A percentile compares a stretch with the other conserved stretches of the same genome.
phyloP scores from a whole-genome alignment of 768 basidiomycete genomes.

The Hygrocybe punicea region DNA sequence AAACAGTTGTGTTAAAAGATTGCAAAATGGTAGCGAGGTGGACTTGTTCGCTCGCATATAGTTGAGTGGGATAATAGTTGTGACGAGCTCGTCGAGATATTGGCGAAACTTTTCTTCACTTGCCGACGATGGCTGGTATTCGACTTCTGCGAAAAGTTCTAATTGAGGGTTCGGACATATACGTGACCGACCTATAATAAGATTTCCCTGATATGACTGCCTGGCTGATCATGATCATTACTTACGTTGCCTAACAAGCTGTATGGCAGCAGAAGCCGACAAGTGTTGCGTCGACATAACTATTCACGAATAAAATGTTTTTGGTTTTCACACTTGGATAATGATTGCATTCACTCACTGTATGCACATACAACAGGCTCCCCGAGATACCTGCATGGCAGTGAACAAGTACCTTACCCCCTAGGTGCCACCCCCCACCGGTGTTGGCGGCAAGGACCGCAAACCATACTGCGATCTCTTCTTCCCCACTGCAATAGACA shows the following conservation, averaged over 20 bases:
- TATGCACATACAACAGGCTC: constrained; percentile 59
- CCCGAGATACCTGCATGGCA: constrained; percentile 73
- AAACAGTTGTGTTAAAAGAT: background rate
- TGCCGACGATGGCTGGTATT: constrained; percentile 41
- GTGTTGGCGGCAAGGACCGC: too few species aligned
- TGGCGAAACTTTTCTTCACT: constrained; percentile 53
- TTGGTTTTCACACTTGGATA: background rate
- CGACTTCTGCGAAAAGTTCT: constrained; percentile 50
- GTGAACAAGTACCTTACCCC: constrained; percentile 64
- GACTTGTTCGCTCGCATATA: background rate
- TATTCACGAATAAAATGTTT: constrained; percentile 13
- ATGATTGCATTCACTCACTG: constrained; percentile 34
- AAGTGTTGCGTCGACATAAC: constrained; percentile 51
- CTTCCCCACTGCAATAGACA: too few species aligned
- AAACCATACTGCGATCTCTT: too few species aligned
- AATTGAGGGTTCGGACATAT: constrained; percentile 54
- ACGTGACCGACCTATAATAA: constrained; percentile 34
- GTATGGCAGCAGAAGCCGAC: constrained; percentile 43
- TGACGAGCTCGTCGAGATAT: constrained; percentile 55
- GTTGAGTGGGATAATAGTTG: constrained; percentile 47
- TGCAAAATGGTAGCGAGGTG: background rate
- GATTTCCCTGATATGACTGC: constrained; percentile 10
- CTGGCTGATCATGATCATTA: background rate
- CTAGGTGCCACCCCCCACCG: too few species aligned
- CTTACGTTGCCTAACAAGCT: constrained; percentile 49